Conservation (phyloP, 805 yeast species). For the Zygosaccharomyces lentus region DNA sequence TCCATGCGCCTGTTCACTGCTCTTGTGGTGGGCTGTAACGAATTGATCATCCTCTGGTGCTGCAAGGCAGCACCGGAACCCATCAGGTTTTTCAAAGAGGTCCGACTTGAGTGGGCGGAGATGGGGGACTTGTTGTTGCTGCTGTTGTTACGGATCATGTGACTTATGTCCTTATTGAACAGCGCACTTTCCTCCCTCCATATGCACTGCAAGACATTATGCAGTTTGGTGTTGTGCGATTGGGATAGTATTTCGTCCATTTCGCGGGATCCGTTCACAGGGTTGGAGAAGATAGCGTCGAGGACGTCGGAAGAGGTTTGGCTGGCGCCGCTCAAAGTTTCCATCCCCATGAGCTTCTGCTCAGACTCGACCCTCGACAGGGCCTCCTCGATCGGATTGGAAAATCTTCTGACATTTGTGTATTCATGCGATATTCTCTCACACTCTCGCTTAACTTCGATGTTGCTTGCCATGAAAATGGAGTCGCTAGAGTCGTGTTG, state of each 20-base stretch:
- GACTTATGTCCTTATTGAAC: slow-evolving; percentile 27
- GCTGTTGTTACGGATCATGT: slow-evolving; percentile 16
- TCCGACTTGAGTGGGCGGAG: slow-evolving; percentile 15
- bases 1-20: slow-evolving; percentile 39
- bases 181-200: slow-evolving; percentile 31
- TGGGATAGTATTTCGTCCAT: slow-evolving; percentile 20
- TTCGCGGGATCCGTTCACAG: slow-evolving; percentile 10
- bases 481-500: slow-evolving; percentile 26
- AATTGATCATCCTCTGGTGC: slow-evolving; percentile 28
- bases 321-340: slow-evolving; percentile 6
- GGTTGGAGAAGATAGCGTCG: slow-evolving; percentile 9
- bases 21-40: slow-evolving; percentile 39
- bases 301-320: slow-evolving; percentile 3
- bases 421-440: slow-evolving; percentile 75
- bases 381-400: slow-evolving; percentile 66
- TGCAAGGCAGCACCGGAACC: slow-evolving; percentile 19
- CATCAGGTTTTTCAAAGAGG: slow-evolving; percentile 17
- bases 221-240: slow-evolving; percentile 23
- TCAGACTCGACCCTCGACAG: slow-evolving; percentile 44
- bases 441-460: slow-evolving; percentile 67
- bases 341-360: slow-evolving; percentile 12
- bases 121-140: slow-evolving; percentile 11
- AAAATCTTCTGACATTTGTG: slow-evolving; percentile 60
- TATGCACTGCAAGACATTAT: slow-evolving; percentile 24
- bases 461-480: slow-evolving; percentile 42